A percentile compares a stretch with the other conserved stretches of the same genome.
Conservation (phyloP, 2,329 filamentous ascomycete genomes). For the Ceratocystis cacaofunesta region DNA sequence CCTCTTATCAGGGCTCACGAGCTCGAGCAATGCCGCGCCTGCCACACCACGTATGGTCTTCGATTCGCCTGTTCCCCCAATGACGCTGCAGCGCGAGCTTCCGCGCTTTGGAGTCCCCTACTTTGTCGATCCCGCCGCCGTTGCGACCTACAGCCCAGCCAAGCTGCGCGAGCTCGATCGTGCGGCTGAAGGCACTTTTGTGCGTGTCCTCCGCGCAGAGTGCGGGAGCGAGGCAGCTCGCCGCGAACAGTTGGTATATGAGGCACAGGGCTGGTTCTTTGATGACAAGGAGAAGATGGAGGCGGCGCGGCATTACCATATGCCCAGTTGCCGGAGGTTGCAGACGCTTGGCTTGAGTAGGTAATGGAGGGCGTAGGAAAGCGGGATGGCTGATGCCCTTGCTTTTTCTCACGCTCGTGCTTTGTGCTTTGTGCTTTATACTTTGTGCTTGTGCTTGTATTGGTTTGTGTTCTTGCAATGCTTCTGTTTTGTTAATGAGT, state of each 20-base stretch:
- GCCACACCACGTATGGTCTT: slow-evolving; percentile 58
- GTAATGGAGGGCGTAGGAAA: slow-evolving; percentile 14
- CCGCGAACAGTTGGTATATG: slow-evolving; percentile 53
- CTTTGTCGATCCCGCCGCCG: slow-evolving; percentile 66
- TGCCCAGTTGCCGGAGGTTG: slow-evolving; percentile 39
- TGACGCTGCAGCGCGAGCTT: slow-evolving; percentile 60
- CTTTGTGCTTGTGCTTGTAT: neutral
- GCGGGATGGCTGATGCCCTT: neutral
- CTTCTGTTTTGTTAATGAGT: neutral
- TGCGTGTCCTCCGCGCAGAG: slow-evolving; percentile 49
- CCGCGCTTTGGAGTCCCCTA: slow-evolving; percentile 62
- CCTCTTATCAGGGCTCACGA: slow-evolving; percentile 47
- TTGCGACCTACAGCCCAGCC: slow-evolving; percentile 51
- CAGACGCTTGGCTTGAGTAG: slow-evolving; percentile 27
- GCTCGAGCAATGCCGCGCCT: slow-evolving; percentile 27
- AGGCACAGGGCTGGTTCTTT: slow-evolving; percentile 78
- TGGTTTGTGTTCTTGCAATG: neutral
- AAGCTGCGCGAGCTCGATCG: slow-evolving; percentile 65
- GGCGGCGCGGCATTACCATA: slow-evolving; percentile 41
- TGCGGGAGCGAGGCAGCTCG: slow-evolving; percentile 61
- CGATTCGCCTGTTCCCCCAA: slow-evolving; percentile 52
- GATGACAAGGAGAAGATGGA: slow-evolving; percentile 67
- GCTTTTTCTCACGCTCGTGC: neutral
- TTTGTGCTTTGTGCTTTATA: neutral
- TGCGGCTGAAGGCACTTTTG: slow-evolving; percentile 57